phyloP scores from a whole-genome alignment of 2,329 filamentous ascomycete genomes.

The Clathrospora elynae region DNA sequence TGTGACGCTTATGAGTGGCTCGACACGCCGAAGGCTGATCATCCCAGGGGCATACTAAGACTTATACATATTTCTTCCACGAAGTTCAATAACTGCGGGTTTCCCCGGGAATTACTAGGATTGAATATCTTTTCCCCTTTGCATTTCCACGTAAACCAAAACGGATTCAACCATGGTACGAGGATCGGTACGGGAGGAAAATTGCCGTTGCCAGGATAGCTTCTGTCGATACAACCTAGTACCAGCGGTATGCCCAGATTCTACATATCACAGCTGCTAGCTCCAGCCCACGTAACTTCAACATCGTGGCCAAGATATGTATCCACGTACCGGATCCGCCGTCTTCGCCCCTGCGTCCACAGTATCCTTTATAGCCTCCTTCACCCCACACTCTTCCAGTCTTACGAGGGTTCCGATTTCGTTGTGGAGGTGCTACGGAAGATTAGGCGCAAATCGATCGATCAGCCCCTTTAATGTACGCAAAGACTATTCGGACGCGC shows the following conservation, averaged over 20 bases:
- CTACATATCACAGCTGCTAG: neutral
- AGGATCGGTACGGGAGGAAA: constrained; percentile 46
- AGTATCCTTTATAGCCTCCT: constrained; percentile 9
- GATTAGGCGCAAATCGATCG: constrained; percentile 19
- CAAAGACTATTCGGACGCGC: no score
- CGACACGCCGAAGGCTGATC: no score
- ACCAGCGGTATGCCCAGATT: constrained; percentile 38
- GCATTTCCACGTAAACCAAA: constrained; percentile 38
- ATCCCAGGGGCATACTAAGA: no score
- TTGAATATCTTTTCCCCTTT: constrained; percentile 44
- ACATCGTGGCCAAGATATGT: neutral
- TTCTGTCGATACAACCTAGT: constrained; percentile 42
- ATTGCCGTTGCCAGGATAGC: constrained; percentile 37
- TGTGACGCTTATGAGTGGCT: no score
- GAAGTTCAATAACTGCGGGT: constrained; percentile 28
- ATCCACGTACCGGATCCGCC: constrained; percentile 13
- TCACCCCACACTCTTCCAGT: constrained; percentile 20
- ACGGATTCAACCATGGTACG: constrained; percentile 43
- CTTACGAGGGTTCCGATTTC: constrained; percentile 26
- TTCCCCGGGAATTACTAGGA: constrained; percentile 42
- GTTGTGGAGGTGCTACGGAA: constrained; percentile 27
- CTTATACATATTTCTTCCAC: no score
- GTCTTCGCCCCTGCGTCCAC: constrained; percentile 3
- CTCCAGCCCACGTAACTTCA: neutral
- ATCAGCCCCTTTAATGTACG: constrained; percentile 21